Base-by-base conservation (phyloP, 225 moss, liverwort and hornwort species). In the Physcomitrium patens region DNA sequence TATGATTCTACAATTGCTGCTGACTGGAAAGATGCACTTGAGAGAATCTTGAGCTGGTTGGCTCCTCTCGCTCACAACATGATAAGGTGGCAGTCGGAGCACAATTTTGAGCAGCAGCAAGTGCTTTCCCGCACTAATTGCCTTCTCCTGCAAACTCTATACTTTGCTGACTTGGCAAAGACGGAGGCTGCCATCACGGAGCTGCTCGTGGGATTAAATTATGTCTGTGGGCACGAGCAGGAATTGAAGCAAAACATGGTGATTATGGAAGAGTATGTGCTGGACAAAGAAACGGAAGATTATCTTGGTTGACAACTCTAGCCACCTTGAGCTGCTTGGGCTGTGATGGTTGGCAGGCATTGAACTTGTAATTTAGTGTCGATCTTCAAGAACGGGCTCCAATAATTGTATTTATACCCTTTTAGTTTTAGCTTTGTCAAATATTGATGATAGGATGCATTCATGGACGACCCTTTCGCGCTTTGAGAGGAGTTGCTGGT, bases 21-120 rank as follows among this genome's bases (percentile, higher is more conserved):
- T 65, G 91, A 93, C 55, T 99, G 90, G 95, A 99, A 93, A 82
- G 90, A 89, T 23, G 95, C 92, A 1, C 68, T 99, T 73, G 99
- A 99, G 81, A 88, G 93, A 70, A 95, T 99, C 72, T 79, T 99
- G 24, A 74, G 78, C 68, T 99, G 99, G 99, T 79, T 99, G 69
- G 90, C 99, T 28, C 99, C 94, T 69, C 76, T 96, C 23, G 96
- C 96, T 26, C 99, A 99, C 74, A 99, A 92, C 53, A 99, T 99
- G 99, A 99, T 99, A 22, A 71, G 91, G 62, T 99, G 99, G 99
- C 99, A 99, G 68, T 99, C 99, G 1, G 95, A 99, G 86, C 99
- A 99, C 81, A 99, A 99, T 68, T 99, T 99, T 72, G 99, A 99
- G 85, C 99, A 95, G 84, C 99, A 99, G 73, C 95, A 99, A 78